phyloP scores from a whole-genome alignment of 2,329 filamentous ascomycete species.

The Trichophyton rubrum region DNA sequence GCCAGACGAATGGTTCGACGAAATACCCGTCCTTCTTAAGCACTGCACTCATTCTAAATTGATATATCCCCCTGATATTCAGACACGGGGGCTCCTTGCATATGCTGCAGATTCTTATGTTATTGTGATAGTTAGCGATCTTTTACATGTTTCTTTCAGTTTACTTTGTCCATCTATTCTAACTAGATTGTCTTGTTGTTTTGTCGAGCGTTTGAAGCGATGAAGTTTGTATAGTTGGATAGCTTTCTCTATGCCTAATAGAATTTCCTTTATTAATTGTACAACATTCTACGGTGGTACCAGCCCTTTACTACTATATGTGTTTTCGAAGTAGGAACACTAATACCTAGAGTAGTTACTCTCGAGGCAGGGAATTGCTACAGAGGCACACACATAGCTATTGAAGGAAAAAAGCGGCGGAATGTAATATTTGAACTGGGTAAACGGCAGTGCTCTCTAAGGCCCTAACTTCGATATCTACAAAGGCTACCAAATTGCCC shows the following conservation, averaged over 20 bases:
- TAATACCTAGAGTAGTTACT: too few species aligned
- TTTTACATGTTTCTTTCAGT: neutral
- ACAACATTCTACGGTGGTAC: neutral
- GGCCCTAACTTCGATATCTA: too few species aligned
- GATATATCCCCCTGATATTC: neutral
- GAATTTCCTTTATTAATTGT: neutral
- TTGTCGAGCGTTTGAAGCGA: neutral
- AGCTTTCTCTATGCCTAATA: neutral
- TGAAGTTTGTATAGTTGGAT: neutral
- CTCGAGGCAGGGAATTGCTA: too few species aligned
- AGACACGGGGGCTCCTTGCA: neutral
- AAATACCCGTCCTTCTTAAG: conserved; percentile 14
- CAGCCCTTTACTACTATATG: too few species aligned
- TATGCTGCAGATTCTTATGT: neutral
- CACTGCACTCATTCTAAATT: neutral
- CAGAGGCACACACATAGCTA: too few species aligned
- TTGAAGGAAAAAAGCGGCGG: too few species aligned
- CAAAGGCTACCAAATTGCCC: too few species aligned
- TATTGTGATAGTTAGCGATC: neutral
- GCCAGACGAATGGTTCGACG: conserved; percentile 10
- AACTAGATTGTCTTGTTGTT: neutral
- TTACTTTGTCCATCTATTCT: neutral
- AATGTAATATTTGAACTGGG: too few species aligned
- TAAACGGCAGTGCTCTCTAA: too few species aligned
- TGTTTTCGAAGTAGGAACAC: too few species aligned